Conservation (phyloP, 1,139 yeast genomes). For the Candida sp. region DNA sequence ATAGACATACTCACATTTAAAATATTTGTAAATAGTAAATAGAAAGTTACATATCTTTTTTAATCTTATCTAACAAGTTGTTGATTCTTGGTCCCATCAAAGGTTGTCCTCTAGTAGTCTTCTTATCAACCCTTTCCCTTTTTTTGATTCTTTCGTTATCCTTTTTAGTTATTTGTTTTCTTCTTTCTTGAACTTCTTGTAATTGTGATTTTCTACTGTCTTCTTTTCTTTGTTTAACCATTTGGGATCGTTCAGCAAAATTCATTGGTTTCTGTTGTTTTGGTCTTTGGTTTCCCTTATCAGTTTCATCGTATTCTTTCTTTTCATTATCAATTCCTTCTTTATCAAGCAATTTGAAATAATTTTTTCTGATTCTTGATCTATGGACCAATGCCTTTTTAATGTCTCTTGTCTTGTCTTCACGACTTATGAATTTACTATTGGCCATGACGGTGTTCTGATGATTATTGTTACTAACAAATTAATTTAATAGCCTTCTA, state of each 20-base stretch:
- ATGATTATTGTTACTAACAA: neutral
- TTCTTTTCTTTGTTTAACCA: slow-evolving; percentile 43
- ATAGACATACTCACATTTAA: too few species aligned
- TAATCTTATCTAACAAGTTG: slow-evolving; percentile 73
- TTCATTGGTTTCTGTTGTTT: slow-evolving; percentile 20
- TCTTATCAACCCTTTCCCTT: slow-evolving; percentile 51
- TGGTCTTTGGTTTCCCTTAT: slow-evolving; percentile 14
- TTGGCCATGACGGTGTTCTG: neutral
- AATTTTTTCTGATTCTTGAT: slow-evolving; percentile 79
- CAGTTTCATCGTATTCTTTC: slow-evolving; percentile 6
- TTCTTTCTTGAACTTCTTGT: slow-evolving; percentile 23
- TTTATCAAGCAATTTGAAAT: slow-evolving; percentile 73
- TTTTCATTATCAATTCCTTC: slow-evolving; percentile 43
- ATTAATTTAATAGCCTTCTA: neutral
- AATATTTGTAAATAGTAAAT: too few species aligned
- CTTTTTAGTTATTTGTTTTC: slow-evolving; percentile 18
- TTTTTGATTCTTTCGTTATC: slow-evolving; percentile 35
- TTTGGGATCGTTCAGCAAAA: slow-evolving; percentile 46
- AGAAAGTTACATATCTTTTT: slow-evolving; percentile 30
- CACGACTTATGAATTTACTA: slow-evolving; percentile 20
- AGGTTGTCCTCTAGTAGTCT: slow-evolving; percentile 81
- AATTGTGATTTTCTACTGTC: slow-evolving; percentile 28
- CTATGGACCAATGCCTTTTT: slow-evolving; percentile 74
- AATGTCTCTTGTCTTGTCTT: slow-evolving; percentile 54
- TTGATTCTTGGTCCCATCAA: slow-evolving; percentile 87